A percentile compares a stretch with the other conserved stretches of the same genome.
Evolutionary conservation across 2,329 filamentous ascomycete genomes (phyloP).

Genomic region (Exophiala calicioides): DNA sequence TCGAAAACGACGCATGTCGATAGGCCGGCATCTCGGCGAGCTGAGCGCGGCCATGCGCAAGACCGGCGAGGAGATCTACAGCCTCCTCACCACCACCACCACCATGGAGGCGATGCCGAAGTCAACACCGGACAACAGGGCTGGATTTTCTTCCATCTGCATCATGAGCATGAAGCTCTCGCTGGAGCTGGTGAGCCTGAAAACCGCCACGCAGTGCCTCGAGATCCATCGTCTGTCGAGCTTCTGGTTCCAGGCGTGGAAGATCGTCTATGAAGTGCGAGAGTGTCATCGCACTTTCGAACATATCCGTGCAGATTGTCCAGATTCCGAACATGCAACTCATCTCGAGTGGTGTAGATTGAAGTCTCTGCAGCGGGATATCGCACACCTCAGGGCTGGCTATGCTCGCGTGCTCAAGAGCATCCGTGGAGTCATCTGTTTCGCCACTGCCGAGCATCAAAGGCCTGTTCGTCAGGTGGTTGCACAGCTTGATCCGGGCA

Average conservation of each 20-base stretch:
- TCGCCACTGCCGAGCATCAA: no score
- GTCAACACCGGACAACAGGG: no score
- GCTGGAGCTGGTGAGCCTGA: neutral
- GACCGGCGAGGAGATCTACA: neutral
- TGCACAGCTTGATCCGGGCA: no score
- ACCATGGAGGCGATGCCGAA: neutral
- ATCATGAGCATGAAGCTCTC: neutral
- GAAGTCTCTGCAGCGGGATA: no score
- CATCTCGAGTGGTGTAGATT: neutral
- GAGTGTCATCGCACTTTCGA: neutral
- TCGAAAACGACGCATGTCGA: neutral
- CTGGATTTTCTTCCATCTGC: neutral
- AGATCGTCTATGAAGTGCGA: neutral
- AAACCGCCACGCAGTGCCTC: neutral
- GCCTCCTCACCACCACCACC: neutral
- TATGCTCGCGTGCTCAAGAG: no score
- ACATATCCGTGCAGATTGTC: neutral
- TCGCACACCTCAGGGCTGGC: no score
- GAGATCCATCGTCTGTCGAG: constrained; percentile 5
- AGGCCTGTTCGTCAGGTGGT: no score
- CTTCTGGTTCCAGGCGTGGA: constrained; percentile 8
- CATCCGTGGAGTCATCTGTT: no score
- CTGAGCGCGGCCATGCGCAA: neutral
- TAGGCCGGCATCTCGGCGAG: neutral
- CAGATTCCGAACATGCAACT: neutral